Base-by-base conservation (phyloP, 306 rosid species). In the Prunus persica region DNA sequence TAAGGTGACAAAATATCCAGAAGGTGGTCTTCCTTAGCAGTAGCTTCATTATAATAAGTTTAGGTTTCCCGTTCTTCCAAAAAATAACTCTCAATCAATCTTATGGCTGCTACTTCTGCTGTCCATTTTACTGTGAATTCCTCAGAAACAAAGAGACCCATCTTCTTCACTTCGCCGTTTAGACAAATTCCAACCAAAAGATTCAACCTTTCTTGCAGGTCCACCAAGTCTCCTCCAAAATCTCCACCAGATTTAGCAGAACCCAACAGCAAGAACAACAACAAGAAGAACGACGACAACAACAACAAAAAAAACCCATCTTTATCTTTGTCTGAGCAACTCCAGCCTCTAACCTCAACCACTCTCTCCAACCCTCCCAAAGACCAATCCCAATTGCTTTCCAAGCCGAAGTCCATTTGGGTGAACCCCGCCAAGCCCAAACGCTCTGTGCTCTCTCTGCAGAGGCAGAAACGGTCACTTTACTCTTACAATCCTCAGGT, bases 331-430 rank as follows among this genome's bases (percentile, higher is more conserved):
- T 92, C 96, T 11, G 99, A 96, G 32, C 99, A 96, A 75, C 99
- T 96, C 79, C 68, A 76, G 28, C 87, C 93, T 15, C 82, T 96
- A 8, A 80, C 89, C 43, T 69, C 78, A n/a, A 82, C 85, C 20
- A 91, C 92, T 15, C 84, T 91, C 72, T 78, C 98, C 8, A 30
- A 66, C 15, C 2, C 80, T 28, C 7, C 90, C 24, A 14, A 62
- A 38, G 73, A 82, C 51, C 81, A 85, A 82, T 6, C 92, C 77
- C 71, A 13, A 30, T 83, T 85, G 65, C 41, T 86, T 1, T 84
- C 93, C 20, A 92, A 92, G 77, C 96, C 97, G 7, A 89, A 96
- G 51, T 87, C 99, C 58, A 89, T 84, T 3, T 92, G 99, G 98
- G 89, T 91, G 73, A 96, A 96, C 80, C 99, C 99, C 71, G 83